These are phyloP conservation scores for Auxenochlorella pyrenoidosa DNA, from an alignment of 139 green algal species.

Conservation along the genomic window DNA sequence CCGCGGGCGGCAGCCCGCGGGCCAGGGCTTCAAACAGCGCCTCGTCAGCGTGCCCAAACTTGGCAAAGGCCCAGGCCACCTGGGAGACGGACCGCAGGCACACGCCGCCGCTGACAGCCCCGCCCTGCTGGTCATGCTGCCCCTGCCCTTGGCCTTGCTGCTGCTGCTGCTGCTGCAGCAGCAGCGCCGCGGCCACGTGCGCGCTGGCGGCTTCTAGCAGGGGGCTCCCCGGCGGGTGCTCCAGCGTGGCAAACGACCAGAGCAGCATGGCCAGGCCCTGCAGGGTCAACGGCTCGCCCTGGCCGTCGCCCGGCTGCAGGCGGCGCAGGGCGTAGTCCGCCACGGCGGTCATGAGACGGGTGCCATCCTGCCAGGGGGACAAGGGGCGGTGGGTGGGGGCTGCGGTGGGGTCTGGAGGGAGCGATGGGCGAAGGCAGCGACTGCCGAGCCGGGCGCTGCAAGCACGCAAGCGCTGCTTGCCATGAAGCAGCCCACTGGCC, in stretches of 20 bases:
- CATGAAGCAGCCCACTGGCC: background rate
- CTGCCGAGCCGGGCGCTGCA: too few relatives aligned
- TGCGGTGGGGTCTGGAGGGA: too few relatives aligned
- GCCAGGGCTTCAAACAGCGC: background rate
- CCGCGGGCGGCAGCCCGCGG: background rate
- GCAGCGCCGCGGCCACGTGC: background rate
- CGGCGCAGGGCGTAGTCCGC: background rate
- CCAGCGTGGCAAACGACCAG: constrained; percentile 54
- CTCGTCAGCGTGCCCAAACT: background rate
- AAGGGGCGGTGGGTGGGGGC: too few relatives aligned
- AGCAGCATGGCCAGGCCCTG: constrained; percentile 44
- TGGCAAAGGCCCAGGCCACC: background rate
- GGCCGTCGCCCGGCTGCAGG: background rate
- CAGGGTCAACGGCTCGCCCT: constrained; percentile 13
- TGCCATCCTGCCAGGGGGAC: constrained; percentile 9
- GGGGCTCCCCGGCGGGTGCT: constrained; percentile 9
- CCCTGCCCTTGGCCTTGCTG: background rate
- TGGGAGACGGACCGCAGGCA: background rate
- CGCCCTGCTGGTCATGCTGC: background rate
- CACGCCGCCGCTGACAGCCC: background rate
- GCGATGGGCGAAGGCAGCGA: too few relatives aligned
- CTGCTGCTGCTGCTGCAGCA: background rate
- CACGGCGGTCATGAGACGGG: constrained; percentile 8
- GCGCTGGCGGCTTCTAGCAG: constrained; percentile 30
- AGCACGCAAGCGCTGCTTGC: too few relatives aligned